phyloP scores from a whole-genome alignment of 2,329 filamentous ascomycete genomes.

The Colletotrichum noveboracense region DNA sequence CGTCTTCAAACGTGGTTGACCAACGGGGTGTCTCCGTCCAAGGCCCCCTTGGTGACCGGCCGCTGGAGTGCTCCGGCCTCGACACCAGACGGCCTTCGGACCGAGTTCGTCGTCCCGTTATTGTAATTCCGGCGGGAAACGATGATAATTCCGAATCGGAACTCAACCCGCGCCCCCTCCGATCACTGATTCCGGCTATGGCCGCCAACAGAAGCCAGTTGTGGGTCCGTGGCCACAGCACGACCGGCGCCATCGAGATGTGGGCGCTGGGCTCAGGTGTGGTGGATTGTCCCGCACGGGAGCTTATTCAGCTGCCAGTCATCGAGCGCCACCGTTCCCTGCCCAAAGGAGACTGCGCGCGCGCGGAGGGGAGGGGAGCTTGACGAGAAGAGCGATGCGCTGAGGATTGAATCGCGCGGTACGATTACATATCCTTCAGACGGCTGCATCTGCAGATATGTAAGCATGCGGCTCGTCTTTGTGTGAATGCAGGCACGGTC shows the following conservation, averaged over 20 bases:
- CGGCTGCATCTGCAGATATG: background rate
- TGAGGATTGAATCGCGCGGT: background rate
- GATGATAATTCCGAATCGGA: background rate
- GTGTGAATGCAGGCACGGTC: background rate
- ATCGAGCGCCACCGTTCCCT: background rate
- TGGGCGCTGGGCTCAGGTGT: background rate
- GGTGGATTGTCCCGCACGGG: constrained; percentile 15
- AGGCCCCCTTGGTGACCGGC: background rate
- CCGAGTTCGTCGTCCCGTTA: background rate
- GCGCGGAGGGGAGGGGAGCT: background rate
- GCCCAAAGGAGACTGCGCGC: background rate
- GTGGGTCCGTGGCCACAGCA: background rate
- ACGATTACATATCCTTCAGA: background rate
- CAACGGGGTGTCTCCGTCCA: background rate
- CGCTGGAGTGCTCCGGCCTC: background rate
- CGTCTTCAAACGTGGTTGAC: background rate
- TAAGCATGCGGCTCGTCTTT: background rate
- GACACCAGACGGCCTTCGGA: background rate
- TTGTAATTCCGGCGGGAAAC: background rate
- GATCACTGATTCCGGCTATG: background rate
- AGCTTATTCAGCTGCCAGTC: constrained; percentile 17
- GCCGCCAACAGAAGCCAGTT: background rate
- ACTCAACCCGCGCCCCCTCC: background rate
- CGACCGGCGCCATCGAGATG: background rate
- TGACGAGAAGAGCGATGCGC: background rate